A percentile compares a stretch with the other conserved stretches of the same genome.
These are phyloP conservation scores for Salinomyces thailandicus DNA, from an alignment of 2,329 filamentous ascomycete genomes.

Conservation along the genomic window DNA sequence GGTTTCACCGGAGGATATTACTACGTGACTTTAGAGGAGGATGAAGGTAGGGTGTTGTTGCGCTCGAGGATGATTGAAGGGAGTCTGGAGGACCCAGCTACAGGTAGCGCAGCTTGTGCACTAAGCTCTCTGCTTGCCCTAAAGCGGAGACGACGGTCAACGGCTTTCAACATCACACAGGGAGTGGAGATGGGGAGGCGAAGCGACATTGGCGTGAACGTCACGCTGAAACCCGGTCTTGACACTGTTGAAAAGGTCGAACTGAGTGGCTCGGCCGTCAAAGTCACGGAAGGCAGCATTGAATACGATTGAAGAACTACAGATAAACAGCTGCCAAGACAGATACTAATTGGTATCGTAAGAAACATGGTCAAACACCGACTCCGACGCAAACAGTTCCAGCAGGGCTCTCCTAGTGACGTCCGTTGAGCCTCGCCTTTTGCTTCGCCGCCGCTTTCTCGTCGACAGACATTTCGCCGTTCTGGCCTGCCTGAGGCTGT, in stretches of 20 bases:
- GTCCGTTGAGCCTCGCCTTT: slow-evolving; percentile 8
- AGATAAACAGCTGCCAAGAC: not conserved
- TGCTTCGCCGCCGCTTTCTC: slow-evolving; percentile 12
- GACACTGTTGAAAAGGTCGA: slow-evolving; percentile 30
- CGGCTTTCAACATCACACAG: slow-evolving; percentile 36
- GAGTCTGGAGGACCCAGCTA: slow-evolving; percentile 39
- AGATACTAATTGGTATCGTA: not conserved
- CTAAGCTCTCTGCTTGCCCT: slow-evolving; percentile 37
- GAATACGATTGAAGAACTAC: slow-evolving; percentile 3
- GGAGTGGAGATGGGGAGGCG: slow-evolving; percentile 43
- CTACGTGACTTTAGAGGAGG: slow-evolving; percentile 36
- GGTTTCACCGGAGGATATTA: slow-evolving; percentile 50
- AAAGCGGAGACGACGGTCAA: slow-evolving; percentile 23
- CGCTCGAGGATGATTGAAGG: slow-evolving; percentile 52
- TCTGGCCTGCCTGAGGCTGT: slow-evolving; percentile 36
- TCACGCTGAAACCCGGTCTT: slow-evolving; percentile 30
- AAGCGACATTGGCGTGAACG: slow-evolving; percentile 39
- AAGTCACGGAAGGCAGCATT: slow-evolving; percentile 31
- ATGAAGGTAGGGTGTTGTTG: slow-evolving; percentile 24
- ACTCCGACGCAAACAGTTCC: not conserved
- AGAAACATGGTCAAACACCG: not conserved
- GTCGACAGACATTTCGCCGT: slow-evolving; percentile 11
- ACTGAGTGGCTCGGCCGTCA: slow-evolving; percentile 34
- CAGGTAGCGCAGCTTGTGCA: slow-evolving; percentile 41
- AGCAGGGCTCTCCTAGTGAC: not conserved